A percentile compares a stretch with the other conserved stretches of the same genome.
phyloP scores from a whole-genome alignment of 805 yeast genomes.

The Candida germanica region DNA sequence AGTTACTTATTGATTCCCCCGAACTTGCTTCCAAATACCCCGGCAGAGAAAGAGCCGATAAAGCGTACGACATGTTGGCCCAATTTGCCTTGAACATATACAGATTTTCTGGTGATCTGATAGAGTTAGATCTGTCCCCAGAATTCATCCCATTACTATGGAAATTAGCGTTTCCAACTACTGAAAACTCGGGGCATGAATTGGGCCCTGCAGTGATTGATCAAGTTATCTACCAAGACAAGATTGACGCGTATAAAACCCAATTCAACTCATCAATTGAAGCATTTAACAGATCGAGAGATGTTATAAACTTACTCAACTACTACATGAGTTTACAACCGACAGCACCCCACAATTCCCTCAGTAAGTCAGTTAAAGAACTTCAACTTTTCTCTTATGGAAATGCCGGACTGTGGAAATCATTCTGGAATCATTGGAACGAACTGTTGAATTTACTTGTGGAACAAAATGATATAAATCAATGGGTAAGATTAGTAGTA shows the following conservation, averaged over 20 bases:
- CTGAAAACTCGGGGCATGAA: background rate
- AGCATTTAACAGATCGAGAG: slow-evolving; percentile 29
- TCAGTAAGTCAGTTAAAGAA: slow-evolving; percentile 26
- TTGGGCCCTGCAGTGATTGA: slow-evolving; percentile 26
- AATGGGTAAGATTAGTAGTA: slow-evolving; percentile 34
- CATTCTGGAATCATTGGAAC: slow-evolving; percentile 42
- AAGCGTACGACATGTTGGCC: slow-evolving; percentile 22
- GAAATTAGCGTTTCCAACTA: slow-evolving; percentile 23
- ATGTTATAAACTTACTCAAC: slow-evolving; percentile 24
- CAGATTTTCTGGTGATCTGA: slow-evolving; percentile 22
- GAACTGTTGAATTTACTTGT: slow-evolving; percentile 12
- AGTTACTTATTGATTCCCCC: slow-evolving; percentile 34
- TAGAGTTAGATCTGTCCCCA: slow-evolving; percentile 23
- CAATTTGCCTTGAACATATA: slow-evolving; percentile 24
- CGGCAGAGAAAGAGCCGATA: slow-evolving; percentile 16
- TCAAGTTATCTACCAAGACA: slow-evolving; percentile 18
- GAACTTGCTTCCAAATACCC: slow-evolving; percentile 5
- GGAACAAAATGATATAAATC: slow-evolving; percentile 4
- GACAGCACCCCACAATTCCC: background rate
- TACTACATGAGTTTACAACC: slow-evolving; percentile 15
- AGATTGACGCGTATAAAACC: slow-evolving; percentile 2
- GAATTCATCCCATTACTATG: slow-evolving; percentile 34
- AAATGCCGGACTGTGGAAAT: slow-evolving; percentile 34
- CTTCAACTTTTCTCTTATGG: slow-evolving; percentile 36
- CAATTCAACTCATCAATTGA: slow-evolving; percentile 10